Base-by-base conservation (phyloP, 371 early-diverging fungal genomes). In the Mortierella sp. region DNA sequence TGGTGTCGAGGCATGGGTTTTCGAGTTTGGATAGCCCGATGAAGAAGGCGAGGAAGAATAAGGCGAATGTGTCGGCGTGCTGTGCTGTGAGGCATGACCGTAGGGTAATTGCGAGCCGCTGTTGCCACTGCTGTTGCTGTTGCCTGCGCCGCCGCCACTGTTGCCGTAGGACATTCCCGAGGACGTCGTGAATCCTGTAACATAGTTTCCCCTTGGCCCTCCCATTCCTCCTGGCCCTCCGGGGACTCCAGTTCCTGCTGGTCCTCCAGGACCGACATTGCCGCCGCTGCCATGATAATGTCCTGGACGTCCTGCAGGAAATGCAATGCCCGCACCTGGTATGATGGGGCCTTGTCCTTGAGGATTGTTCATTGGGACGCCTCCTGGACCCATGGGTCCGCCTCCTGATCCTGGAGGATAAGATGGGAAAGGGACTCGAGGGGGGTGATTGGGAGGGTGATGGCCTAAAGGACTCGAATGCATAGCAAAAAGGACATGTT, bases 331-430 rank as follows among this genome's bases (percentile, higher is more conserved):
- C 10, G 7, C 34, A 14, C 48, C 54, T 16, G 60, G 61, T 28
- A 39, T 47, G 0, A 41, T 46, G 2, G 48, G 56, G 14, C 53
- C 58, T 16, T 61, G 61, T 3, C 61, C 72, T 9, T 27, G 58
- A 7, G 31, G 46, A 23, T 47, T 61, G 43, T 56, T 72, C 59
- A 61, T 55, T 2, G 52, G 61, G 21, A 42, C 57, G 4, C 64
- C 47, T 3, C 57, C 47, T n/a, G 58, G 57, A 31, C 67, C 67
- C 18, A 48, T 61, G 8, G 60, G 61, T 16, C 54, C 61, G 27
- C 52, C 52, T 42, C 71, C 71, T 50, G 67, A 66, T 62, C 72
- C 72, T n/a, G 63, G 54, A 6, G 72, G 67, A 54, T 72, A 72
- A 23, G 54, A 67, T 24, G 72, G 67, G 41, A 67, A 72, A 1